Evolutionary conservation across 1,284 basidiomycete genomes (phyloP).

Genomic region (Boletus sp.): DNA sequence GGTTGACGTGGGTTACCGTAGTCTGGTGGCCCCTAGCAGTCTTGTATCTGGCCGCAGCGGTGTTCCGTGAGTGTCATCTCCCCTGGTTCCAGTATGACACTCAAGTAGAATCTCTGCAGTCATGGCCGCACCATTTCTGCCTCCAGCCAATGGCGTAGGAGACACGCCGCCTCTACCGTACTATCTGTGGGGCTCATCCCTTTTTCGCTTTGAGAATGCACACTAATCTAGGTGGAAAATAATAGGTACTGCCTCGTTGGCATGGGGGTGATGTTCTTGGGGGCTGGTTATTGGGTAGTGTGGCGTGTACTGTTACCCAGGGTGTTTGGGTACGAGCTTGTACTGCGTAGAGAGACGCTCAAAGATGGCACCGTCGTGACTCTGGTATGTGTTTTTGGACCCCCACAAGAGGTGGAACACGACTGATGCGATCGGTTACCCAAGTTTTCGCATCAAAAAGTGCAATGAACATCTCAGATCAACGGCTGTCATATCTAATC

Average conservation of each 20-base stretch:
- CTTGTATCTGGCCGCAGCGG: constrained; percentile 51
- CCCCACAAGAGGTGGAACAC: neutral
- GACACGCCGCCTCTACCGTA: constrained; percentile 59
- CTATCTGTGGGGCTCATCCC: constrained; percentile 42
- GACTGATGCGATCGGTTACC: neutral
- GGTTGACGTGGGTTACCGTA: constrained; percentile 17
- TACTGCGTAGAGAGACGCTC: constrained; percentile 45
- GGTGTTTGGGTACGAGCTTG: constrained; percentile 47
- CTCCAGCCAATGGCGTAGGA: constrained; percentile 49
- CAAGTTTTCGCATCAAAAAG: constrained; percentile 23
- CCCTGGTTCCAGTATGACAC: neutral
- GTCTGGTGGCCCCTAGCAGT: constrained; percentile 56
- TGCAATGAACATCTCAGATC: too few species aligned
- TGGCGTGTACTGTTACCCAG: constrained; percentile 51
- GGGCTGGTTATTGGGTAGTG: constrained; percentile 51
- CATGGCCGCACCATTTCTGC: constrained; percentile 53
- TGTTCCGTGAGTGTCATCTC: constrained; percentile 41
- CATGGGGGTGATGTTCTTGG: constrained; percentile 45
- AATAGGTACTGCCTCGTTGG: constrained; percentile 53
- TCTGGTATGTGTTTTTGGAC: constrained; percentile 36
- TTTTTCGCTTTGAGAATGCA: neutral
- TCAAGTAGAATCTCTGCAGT: constrained; percentile 32
- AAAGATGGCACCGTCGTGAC: constrained; percentile 56
- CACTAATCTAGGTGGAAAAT: neutral
- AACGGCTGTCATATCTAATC: too few species aligned